Percentiles rank a stretch among this genome's conserved stretches.
These are phyloP conservation scores for Plasmodium relictum DNA, from an alignment of 169 alveolate genomes.

Conservation along the genomic window DNA sequence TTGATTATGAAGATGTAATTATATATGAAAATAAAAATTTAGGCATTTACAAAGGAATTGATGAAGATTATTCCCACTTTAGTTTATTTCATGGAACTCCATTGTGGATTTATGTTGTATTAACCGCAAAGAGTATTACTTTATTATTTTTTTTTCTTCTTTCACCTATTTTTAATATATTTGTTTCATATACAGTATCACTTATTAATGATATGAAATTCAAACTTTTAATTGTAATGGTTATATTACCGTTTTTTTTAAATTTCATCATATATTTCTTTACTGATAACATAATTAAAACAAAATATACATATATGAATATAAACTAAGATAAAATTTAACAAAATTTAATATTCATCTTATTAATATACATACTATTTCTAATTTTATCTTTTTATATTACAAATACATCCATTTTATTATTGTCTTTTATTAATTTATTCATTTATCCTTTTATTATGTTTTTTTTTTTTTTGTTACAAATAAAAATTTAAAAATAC, in stretches of 20 bases:
- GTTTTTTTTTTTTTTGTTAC: too few species aligned
- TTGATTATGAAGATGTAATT: slow-evolving; percentile 12
- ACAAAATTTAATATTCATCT: too few species aligned
- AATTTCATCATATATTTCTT: slow-evolving; percentile 46
- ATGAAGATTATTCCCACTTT: slow-evolving; percentile 9
- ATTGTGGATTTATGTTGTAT: slow-evolving; percentile 57
- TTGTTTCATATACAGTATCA: slow-evolving; percentile 32
- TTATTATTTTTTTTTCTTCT: slow-evolving; percentile 30
- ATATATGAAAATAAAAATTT: slow-evolving; percentile 53
- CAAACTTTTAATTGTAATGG: slow-evolving; percentile 65
- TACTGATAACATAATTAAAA: slow-evolving; percentile 57
- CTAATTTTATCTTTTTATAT: too few species aligned
- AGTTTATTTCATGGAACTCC: slow-evolving; percentile 12
- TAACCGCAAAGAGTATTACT: slow-evolving; percentile 34
- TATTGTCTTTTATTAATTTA: too few species aligned
- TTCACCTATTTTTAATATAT: slow-evolving; percentile 50
- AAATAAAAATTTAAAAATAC: too few species aligned
- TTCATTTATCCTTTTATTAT: too few species aligned
- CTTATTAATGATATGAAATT: slow-evolving; percentile 26
- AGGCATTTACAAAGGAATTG: slow-evolving; percentile 17
- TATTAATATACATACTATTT: too few species aligned
- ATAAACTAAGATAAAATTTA: too few species aligned
- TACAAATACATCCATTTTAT: too few species aligned
- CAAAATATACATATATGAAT: background rate
- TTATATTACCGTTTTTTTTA: slow-evolving; percentile 44